Percentiles rank a stretch among this genome's conserved stretches.
Evolutionary conservation across 1,284 basidiomycete genomes (phyloP).

Genomic region (Trichosporon ovoides): DNA sequence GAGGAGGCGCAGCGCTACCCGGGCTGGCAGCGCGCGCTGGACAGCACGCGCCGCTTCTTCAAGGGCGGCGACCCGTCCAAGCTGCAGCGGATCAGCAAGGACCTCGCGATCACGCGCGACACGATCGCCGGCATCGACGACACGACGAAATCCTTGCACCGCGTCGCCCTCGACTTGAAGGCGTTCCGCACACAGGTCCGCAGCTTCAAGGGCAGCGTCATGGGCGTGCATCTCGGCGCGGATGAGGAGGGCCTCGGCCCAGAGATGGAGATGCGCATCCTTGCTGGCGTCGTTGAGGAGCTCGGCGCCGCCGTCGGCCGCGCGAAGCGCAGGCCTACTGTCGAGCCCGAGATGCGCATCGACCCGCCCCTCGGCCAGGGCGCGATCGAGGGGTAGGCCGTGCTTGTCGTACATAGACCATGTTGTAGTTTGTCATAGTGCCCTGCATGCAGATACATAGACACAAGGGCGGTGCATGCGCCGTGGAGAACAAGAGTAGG

Average conservation of each 20-base stretch:
- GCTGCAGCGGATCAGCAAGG: slow-evolving; percentile 28
- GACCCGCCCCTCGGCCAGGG: neutral
- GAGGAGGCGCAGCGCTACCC: slow-evolving; percentile 30
- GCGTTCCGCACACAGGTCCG: slow-evolving; percentile 39
- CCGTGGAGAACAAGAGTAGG: too few relatives aligned
- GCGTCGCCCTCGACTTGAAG: slow-evolving; percentile 26
- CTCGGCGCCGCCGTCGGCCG: slow-evolving; percentile 15
- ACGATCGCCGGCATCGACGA: slow-evolving; percentile 30
- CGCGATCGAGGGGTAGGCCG: neutral
- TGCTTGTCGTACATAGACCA: too few relatives aligned
- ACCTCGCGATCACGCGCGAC: slow-evolving; percentile 29
- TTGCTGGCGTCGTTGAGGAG: slow-evolving; percentile 14
- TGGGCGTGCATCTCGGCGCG: slow-evolving; percentile 42
- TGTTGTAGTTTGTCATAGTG: too few relatives aligned
- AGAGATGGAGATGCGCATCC: slow-evolving; percentile 35
- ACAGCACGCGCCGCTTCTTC: slow-evolving; percentile 30
- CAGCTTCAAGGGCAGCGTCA: slow-evolving; percentile 36
- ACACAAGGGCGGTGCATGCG: too few relatives aligned
- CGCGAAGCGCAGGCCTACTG: slow-evolving; percentile 12
- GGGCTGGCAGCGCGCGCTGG: slow-evolving; percentile 33
- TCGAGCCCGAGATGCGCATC: neutral
- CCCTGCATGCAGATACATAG: too few relatives aligned
- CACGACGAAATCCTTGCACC: slow-evolving; percentile 28
- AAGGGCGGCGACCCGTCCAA: slow-evolving; percentile 37
- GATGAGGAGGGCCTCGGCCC: slow-evolving; percentile 23